These are phyloP conservation scores for Macrophomina tecta DNA, from an alignment of 2,329 filamentous ascomycete species.

Conservation along the genomic window DNA sequence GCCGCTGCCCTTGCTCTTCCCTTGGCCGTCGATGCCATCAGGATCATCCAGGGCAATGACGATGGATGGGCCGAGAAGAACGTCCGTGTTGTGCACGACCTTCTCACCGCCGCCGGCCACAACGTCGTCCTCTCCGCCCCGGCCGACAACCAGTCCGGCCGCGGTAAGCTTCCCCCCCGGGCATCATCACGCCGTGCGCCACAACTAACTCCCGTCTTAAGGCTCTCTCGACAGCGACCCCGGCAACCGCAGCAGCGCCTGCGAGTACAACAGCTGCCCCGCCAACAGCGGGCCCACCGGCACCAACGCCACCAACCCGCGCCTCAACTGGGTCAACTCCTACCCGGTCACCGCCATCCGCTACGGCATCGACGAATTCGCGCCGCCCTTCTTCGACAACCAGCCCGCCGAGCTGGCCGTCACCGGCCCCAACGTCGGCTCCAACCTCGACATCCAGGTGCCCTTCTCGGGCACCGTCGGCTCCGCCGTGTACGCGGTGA, in stretches of 20 bases:
- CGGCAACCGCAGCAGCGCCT: constrained; percentile 54
- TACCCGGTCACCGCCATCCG: constrained; percentile 70
- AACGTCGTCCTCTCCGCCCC: constrained; percentile 69
- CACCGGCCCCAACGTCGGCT: constrained; percentile 66
- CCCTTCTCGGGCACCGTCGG: constrained; percentile 72
- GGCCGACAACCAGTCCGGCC: constrained; percentile 70
- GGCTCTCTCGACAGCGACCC: constrained; percentile 61
- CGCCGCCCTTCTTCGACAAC: constrained; percentile 60
- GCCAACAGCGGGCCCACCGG: constrained; percentile 62
- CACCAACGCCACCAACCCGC: constrained; percentile 61
- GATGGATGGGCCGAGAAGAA: constrained; percentile 77
- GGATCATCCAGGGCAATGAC: constrained; percentile 71
- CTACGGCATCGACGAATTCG: constrained; percentile 65
- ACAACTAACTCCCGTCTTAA: constrained; percentile 36
- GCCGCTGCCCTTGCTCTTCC: constrained; percentile 30
- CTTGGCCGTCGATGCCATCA: constrained; percentile 47
- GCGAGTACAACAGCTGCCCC: constrained; percentile 68
- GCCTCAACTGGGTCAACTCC: constrained; percentile 75
- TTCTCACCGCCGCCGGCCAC: constrained; percentile 62
- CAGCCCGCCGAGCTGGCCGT: constrained; percentile 66
- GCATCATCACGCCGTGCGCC: neutral
- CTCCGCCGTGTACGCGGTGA: constrained; percentile 64
- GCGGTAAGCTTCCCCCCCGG: constrained; percentile 48
- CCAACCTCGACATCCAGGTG: constrained; percentile 63
- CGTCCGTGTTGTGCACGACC: constrained; percentile 64